Conservation (phyloP, 768 basidiomycete genomes). For the Hypholoma fasciculare region DNA sequence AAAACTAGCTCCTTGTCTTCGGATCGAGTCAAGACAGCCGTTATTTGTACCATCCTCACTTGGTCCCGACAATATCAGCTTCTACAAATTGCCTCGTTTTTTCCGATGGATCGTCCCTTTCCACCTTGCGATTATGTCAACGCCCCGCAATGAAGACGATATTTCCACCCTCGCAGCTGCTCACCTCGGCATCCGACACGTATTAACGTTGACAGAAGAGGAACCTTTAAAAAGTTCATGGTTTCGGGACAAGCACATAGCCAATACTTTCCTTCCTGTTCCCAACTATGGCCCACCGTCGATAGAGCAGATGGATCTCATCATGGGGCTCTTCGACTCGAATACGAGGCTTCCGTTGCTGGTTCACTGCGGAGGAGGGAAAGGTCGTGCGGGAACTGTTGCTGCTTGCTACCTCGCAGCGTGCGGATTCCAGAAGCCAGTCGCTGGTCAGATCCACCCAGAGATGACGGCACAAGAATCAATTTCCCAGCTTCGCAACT, state of each 20-base stretch:
- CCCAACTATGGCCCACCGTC: constrained; percentile 54
- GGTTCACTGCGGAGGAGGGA: constrained; percentile 64
- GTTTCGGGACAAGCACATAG: constrained; percentile 45
- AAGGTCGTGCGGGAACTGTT: constrained; percentile 62
- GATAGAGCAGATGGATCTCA: constrained; percentile 60
- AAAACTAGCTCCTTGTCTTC: constrained; percentile 35
- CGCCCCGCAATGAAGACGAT: constrained; percentile 50
- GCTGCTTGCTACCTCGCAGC: constrained; percentile 61
- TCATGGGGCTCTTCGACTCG: constrained; percentile 47
- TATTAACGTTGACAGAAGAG: constrained; percentile 62
- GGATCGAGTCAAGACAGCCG: constrained; percentile 40
- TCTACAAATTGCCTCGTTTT: constrained; percentile 52
- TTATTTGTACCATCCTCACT: constrained; percentile 33
- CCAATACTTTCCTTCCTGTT: constrained; percentile 57
- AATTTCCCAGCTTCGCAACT: constrained; percentile 42
- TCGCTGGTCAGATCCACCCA: constrained; percentile 42
- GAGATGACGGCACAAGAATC: constrained; percentile 49
- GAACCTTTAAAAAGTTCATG: constrained; percentile 45
- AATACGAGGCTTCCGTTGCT: constrained; percentile 47
- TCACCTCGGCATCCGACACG: constrained; percentile 53
- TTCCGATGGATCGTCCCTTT: constrained; percentile 66
- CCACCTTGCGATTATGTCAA: constrained; percentile 61
- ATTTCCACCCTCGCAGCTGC: constrained; percentile 44
- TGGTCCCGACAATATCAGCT: constrained; percentile 6
- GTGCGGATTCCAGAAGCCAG: constrained; percentile 50